A percentile compares a stretch with the other conserved stretches of the same genome.
These are phyloP conservation scores for Leccinum variicolor DNA, from an alignment of 768 basidiomycete species.

Conservation along the genomic window DNA sequence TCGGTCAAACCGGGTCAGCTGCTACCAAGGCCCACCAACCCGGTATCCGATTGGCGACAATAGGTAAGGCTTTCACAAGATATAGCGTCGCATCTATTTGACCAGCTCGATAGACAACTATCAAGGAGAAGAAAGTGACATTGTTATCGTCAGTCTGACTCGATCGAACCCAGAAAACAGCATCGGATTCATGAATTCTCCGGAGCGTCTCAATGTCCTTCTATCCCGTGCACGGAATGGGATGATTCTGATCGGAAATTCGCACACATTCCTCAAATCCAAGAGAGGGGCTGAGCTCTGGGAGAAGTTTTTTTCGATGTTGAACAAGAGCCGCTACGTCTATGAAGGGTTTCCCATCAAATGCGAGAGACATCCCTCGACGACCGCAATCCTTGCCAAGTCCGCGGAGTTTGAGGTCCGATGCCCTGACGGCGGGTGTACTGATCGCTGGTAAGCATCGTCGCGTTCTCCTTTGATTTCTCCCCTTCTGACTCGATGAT, in stretches of 20 bases:
- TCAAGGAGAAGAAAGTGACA: slow-evolving; percentile 72
- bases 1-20: slow-evolving; percentile 35
- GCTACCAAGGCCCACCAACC: slow-evolving; percentile 36
- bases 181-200: slow-evolving; percentile 72
- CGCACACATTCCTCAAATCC: slow-evolving; percentile 54
- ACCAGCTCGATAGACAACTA: slow-evolving; percentile 55
- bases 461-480: not conserved
- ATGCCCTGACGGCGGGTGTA: slow-evolving; percentile 66
- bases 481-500: not conserved
- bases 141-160: slow-evolving; percentile 60
- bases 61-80: slow-evolving; percentile 41
- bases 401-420: slow-evolving; percentile 49
- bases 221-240: slow-evolving; percentile 67
- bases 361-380: slow-evolving; percentile 54
- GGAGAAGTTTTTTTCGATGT: slow-evolving; percentile 44
- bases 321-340: slow-evolving; percentile 42
- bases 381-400: slow-evolving; percentile 33
- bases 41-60: slow-evolving; percentile 58
- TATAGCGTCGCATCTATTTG: not conserved
- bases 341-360: slow-evolving; percentile 59
- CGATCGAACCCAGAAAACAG: slow-evolving; percentile 53
- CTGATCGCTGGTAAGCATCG: slow-evolving; percentile 50
- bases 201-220: slow-evolving; percentile 71
- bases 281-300: slow-evolving; percentile 53
- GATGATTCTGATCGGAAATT: slow-evolving; percentile 65